Conservation (phyloP, 202 grass and related monocot genomes). For the Digitaria exilis region DNA sequence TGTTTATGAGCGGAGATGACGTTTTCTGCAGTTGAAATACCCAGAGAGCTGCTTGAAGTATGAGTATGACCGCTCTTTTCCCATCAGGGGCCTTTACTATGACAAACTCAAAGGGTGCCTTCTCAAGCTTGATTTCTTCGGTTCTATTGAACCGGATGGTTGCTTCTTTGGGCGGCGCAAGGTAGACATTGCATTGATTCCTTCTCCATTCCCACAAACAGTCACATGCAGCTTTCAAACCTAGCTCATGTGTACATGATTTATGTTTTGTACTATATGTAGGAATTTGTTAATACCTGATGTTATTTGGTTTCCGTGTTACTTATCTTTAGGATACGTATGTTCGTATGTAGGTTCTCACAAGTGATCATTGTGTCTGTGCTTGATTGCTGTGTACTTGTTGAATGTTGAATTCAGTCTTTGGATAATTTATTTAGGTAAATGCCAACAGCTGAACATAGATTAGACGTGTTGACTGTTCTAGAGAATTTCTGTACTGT, state of each 20-base stretch:
- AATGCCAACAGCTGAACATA: neutral
- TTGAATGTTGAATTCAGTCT: slow-evolving; percentile 7
- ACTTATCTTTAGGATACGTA: neutral
- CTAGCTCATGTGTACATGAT: neutral
- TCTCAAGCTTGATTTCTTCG: slow-evolving; percentile 96
- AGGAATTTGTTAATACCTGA: neutral
- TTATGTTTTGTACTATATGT: neutral
- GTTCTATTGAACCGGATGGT: slow-evolving; percentile 86
- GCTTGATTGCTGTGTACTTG: neutral
- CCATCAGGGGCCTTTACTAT: slow-evolving; percentile 96
- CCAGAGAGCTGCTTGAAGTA: slow-evolving; percentile 90
- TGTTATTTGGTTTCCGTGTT: neutral
- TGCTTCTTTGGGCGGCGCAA: slow-evolving; percentile 76
- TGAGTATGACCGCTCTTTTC: slow-evolving; percentile 80
- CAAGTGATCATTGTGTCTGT: neutral
- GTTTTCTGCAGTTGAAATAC: slow-evolving; percentile 70
- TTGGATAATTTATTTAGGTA: neutral
- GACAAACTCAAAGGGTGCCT: slow-evolving; percentile 88
- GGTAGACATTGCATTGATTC: slow-evolving; percentile 29
- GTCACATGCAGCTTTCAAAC: neutral
- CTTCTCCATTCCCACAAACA: neutral
- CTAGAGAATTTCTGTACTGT: neutral
- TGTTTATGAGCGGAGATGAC: slow-evolving; percentile 27
- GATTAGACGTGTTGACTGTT: neutral
- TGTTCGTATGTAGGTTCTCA: slow-evolving; percentile 1